Evolutionary conservation across 352 stramenopile species (phyloP).

Genomic region (Phytopythium mirpurense): DNA sequence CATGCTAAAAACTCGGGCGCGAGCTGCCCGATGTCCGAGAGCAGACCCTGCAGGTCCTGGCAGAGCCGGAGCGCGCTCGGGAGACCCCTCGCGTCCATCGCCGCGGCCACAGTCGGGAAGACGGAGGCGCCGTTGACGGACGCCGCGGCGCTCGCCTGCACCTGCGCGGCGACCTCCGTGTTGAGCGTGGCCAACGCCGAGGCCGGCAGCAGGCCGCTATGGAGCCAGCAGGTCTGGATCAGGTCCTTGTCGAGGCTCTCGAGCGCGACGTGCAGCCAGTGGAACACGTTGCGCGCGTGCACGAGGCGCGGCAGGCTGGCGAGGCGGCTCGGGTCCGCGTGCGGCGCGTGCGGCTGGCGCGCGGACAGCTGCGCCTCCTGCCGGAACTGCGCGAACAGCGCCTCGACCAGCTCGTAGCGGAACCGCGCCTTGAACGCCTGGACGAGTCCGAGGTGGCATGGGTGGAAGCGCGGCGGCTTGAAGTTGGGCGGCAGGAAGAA

Average conservation of each 20-base stretch:
- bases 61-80: constrained; percentile 36
- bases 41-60: constrained; percentile 50
- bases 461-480: constrained; percentile 64
- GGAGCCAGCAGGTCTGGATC: constrained; percentile 71
- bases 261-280: constrained; percentile 76
- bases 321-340: constrained; percentile 10
- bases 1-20: constrained; percentile 72
- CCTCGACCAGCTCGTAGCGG: constrained; percentile 74
- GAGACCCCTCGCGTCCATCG: constrained; percentile 18
- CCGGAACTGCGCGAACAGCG: constrained; percentile 61
- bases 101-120: constrained; percentile 6
- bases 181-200: constrained; percentile 61
- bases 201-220: constrained; percentile 64
- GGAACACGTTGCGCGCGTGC: constrained; percentile 79
- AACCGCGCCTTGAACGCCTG: constrained; percentile 79
- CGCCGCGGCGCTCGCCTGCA: constrained; percentile 7
- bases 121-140: neutral
- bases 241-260: constrained; percentile 63
- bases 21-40: constrained; percentile 49
- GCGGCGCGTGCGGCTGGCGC: constrained; percentile 29
- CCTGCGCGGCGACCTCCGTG: constrained; percentile 16
- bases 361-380: constrained; percentile 27
- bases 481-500: constrained; percentile 83
- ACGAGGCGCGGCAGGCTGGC: constrained; percentile 28
- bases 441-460: constrained; percentile 68